Conservation (phyloP, 78 protist species). For the Protostelium mycophagum region DNA sequence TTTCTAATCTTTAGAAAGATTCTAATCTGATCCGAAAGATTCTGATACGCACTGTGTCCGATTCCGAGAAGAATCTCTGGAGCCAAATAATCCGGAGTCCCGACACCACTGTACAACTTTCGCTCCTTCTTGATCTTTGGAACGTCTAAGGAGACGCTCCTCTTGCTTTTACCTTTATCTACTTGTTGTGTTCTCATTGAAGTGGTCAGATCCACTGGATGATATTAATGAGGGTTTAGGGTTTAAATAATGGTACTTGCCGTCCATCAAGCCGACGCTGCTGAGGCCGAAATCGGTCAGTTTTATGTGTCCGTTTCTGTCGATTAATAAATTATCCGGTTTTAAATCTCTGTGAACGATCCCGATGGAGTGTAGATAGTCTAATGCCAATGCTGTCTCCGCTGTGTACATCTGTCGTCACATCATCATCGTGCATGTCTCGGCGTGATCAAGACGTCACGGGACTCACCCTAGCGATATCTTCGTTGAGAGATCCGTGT, state of each 20-base stretch:
- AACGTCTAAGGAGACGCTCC: not conserved
- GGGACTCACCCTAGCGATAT: constrained; percentile 30
- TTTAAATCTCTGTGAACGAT: constrained; percentile 63
- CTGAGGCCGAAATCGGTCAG: constrained; percentile 63
- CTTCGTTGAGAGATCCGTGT: constrained; percentile 63
- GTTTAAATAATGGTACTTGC: not conserved
- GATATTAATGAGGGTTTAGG: not conserved
- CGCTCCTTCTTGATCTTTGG: constrained; percentile 24
- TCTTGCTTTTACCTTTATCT: not conserved
- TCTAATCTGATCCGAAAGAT: no score
- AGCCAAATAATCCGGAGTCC: constrained; percentile 97
- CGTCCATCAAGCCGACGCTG: constrained; percentile 38
- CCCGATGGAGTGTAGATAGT: constrained; percentile 57
- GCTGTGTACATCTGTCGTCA: constrained; percentile 49
- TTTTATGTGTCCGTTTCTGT: constrained; percentile 59
- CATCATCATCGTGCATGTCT: not conserved
- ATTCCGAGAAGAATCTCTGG: constrained; percentile 90
- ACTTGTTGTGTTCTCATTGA: not conserved
- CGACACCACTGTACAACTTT: constrained; percentile 60
- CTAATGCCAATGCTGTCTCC: constrained; percentile 60
- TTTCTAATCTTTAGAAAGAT: not conserved
- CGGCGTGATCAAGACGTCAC: not conserved
- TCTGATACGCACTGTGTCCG: constrained; percentile 47
- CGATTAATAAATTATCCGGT: constrained; percentile 64
- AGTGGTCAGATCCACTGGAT: constrained; percentile 2